Base-by-base conservation (phyloP, 495 filamentous ascomycete genomes). In the Pseudoneurospora amorphoporcata region DNA sequence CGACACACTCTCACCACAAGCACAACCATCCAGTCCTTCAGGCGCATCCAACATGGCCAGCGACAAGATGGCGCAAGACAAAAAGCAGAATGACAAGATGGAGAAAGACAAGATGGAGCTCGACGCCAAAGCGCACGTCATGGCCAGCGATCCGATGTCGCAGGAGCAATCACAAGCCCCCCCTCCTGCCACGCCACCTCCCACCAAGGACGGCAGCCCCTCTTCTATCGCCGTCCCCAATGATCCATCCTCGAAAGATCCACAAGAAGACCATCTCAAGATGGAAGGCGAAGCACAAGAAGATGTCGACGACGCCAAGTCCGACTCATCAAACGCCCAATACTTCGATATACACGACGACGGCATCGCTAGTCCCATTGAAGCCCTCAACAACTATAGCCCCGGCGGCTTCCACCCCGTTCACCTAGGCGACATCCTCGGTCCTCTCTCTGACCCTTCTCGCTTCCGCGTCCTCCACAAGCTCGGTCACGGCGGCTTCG, bases 401-500 rank as follows among this genome's bases (percentile, higher is more conserved):
- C 42, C 42, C 16, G 80, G 79, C 70, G 79, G 78, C 35, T 71
- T 39, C 16, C 61, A 39, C n/a, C 65, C 65, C 39, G 58, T 72
- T 39, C 23, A 69, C n/a, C 29, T 72, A 6, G 71, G 71, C 68
- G 70, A 71, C 29, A n/a, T 17, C 10, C 53, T 71, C 38, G 69
- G 77, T 2, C 14, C 42, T 3, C 2, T 43, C 42, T 43, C 42
- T n/a, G 42, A n/a, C 3, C 42, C 42, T 43, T 76, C 75, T 29
- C 79, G 79, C 5, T 85, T 84, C 71, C 72, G 68, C 39, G 70
- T 84, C 9, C 76, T 84, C 39, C 75, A 83, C 70, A 84, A 83
- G 45, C 78, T 86, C 19, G 83, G 83, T 0, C 76, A 72, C 58
- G 83, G 83, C 72, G 76, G 78, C 39, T 83, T 79, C 75, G 82